Evolutionary conservation across 148 eudicot species (phyloP), one percentile per base, ranked within the genome.

Genomic region (Fagopyrum esculentum): DNA sequence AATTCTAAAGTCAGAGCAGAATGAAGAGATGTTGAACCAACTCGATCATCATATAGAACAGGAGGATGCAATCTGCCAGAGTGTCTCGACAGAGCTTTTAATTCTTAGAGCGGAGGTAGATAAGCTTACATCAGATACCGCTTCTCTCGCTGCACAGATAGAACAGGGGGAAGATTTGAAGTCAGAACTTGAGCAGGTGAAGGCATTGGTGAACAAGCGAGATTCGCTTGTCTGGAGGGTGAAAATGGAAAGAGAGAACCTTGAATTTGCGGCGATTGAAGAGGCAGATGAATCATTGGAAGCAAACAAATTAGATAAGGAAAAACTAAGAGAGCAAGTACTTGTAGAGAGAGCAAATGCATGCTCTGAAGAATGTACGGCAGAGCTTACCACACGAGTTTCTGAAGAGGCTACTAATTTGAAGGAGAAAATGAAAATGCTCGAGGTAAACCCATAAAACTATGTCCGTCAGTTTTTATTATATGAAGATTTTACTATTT

Each of bases 241-340:
- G n/a, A 79, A 82, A 59, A 45, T 47, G 9, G 86, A 82, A 76
- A 79, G 76, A 72, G 80, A 51, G 54, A 83, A 79, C 60, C 70
- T 87, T 74, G 81, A 80, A 73, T 61, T 35, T 44, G 75, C 48
- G 60, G 35, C 72, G 60, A 82, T 72, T 78, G 80, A 75, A 75
- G 89, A 87, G 56, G 84, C 83, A 6, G 87, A 80, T 66, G 80
- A 79, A 69, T 82, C 82, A 35, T 72, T 48, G 45, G 84, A 95
- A 80, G 68, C 88, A 29, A 86, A 84, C 78, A 93, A 90, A 71
- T 74, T 76, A 26, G 96, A 90, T 77, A 92, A 89, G 76, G 90
- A 89, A 75, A 85, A 80, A 78, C 78, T 89, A 60, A 85, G 90
- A 79, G 88, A 83, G 77, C 87, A 86, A 73, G 85, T 87, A 74